Base-by-base conservation (phyloP, 257 asterid species). In the Petunia secreta region DNA sequence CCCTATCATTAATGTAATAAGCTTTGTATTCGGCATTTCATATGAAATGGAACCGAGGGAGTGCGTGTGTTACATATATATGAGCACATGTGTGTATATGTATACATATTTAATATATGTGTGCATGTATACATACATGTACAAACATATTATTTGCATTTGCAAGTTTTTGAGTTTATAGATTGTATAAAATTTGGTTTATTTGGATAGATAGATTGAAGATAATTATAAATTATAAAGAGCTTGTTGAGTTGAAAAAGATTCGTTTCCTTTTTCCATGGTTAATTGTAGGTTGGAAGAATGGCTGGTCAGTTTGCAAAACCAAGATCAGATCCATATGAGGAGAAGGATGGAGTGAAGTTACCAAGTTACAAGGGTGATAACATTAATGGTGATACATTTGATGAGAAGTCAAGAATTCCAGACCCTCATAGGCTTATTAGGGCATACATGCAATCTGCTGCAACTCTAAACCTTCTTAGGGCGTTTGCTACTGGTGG, bases 271-370 rank as follows among this genome's bases (percentile, higher is more conserved):
- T 50, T 71, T 43, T 71, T 71, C 25, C 44, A 50, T 75, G 73
- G 44, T 75, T 54, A 79, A 55, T 16, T 75, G 74, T 82, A 92
- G 96, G 97, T 92, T 58, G 95, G 97, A 36, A 87, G 97, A 87
- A 92, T 92, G 95, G 97, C 97, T 3, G 97, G 97, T 2, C 97
- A 91, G 86, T 92, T 92, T 87, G 97, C 97, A 1, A 91, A 92
- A 43, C 95, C 94, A 46, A 88, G 97, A 71, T 91, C 96, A 5
- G 93, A 91, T 9, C 63, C 94, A 6, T 79, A 76, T 0, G 95
- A 91, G 86, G 92, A 84, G 80, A 86, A 71, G 75, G 83, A 93
- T 88, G 95, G 97, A 58, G 92, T 93, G n/a, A 91, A 93, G 85
- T 85, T 93, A 25, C 97, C 97, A 15, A 93, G 97, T 83, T 93